Percentiles rank a stretch among this genome's conserved stretches.
These are phyloP conservation scores for Crucihimalaya himalaica DNA, from an alignment of 345 rosid species.

Conservation along the genomic window DNA sequence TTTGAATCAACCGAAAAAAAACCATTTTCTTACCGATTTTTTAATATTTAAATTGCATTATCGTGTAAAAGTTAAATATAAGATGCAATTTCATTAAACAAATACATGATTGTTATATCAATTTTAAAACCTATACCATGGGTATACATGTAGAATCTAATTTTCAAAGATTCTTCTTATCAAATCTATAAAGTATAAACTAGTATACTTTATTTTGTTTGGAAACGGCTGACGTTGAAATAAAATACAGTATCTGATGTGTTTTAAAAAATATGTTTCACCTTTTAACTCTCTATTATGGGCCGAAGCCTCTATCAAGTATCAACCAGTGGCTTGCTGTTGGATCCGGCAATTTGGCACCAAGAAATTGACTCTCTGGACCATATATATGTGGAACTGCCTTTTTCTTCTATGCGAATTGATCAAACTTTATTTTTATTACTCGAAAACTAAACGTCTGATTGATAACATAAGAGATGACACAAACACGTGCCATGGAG, in stretches of 20 bases:
- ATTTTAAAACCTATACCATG: too few species aligned
- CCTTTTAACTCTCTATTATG: background rate
- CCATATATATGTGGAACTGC: background rate
- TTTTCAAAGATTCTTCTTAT: background rate
- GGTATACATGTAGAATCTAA: background rate
- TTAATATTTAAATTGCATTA: background rate
- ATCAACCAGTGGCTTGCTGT: background rate
- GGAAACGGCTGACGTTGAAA: background rate
- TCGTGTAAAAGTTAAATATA: background rate
- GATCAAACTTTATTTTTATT: background rate
- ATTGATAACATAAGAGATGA: background rate
- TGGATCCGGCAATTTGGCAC: background rate
- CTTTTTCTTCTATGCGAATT: background rate
- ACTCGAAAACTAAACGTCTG: background rate
- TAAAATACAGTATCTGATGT: background rate
- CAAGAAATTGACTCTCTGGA: background rate
- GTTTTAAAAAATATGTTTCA: background rate
- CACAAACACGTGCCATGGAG: constrained; percentile 19
- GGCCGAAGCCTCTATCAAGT: background rate
- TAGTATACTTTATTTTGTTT: background rate
- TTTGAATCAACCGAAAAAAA: background rate
- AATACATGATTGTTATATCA: background rate
- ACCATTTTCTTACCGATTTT: background rate
- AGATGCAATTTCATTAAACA: background rate
- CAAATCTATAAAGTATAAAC: too few species aligned